Evolutionary conservation across 2,329 filamentous ascomycete species (phyloP).

Genomic region (Clathrospora elynae): DNA sequence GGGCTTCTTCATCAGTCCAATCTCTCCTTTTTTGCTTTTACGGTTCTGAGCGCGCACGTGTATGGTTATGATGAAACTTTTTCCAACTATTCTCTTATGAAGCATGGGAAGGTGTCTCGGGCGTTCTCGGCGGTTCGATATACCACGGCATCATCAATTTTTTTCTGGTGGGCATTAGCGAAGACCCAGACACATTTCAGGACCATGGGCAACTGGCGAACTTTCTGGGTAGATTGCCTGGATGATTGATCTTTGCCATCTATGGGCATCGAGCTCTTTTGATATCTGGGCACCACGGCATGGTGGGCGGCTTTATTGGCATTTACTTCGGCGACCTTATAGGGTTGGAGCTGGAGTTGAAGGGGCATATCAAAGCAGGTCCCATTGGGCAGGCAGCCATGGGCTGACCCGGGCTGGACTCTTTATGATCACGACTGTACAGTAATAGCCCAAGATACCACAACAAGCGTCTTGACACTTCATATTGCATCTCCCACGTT

Average conservation of each 20-base stretch:
- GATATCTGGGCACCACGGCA: not conserved
- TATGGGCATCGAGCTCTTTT: conserved; percentile 3
- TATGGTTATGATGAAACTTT: conserved; percentile 10
- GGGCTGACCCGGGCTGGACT: conserved; percentile 1
- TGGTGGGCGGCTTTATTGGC: conserved; percentile 7
- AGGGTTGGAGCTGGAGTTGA: conserved; percentile 18
- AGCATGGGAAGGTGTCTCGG: conserved; percentile 11
- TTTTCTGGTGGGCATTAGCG: conserved; percentile 4
- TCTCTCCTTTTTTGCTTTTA: conserved; percentile 4
- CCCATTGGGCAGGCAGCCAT: conserved; percentile 1
- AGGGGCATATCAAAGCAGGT: conserved; percentile 1
- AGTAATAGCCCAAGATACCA: conserved; percentile 12
- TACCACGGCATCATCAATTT: conserved; percentile 13
- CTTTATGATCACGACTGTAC: conserved; percentile 21
- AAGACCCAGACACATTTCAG: not conserved
- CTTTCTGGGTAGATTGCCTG: conserved; percentile 31
- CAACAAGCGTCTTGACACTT: not conserved
- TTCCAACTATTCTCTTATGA: conserved; percentile 5
- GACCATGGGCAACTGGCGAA: not conserved
- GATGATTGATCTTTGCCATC: conserved; percentile 28
- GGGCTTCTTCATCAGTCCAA: not conserved
- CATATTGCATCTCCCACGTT: too few relatives aligned
- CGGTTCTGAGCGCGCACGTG: conserved; percentile 8
- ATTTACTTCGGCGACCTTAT: conserved; percentile 16
- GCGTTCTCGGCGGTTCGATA: conserved; percentile 14